phyloP scores from a whole-genome alignment of 176 grass and related monocot genomes.

The Carex myosuroides region DNA sequence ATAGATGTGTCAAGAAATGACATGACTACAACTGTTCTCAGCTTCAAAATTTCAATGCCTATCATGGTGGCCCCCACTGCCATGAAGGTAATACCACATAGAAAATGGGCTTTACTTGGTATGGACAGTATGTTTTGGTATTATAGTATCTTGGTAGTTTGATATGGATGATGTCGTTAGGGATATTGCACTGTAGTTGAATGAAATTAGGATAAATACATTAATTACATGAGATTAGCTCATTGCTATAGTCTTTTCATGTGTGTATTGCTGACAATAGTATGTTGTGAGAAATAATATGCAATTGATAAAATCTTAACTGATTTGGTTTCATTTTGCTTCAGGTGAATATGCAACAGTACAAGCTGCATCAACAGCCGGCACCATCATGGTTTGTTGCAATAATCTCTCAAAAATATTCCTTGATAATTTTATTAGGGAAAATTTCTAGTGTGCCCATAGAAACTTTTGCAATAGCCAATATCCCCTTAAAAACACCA shows the following conservation, averaged over 20 bases:
- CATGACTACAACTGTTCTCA: slow-evolving; percentile 70
- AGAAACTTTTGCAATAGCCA: no score
- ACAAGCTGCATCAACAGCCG: slow-evolving; percentile 61
- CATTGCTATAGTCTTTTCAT: neutral
- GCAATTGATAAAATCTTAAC: neutral
- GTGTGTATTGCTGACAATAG: neutral
- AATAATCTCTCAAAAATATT: neutral
- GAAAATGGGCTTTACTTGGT: neutral
- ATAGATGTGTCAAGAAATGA: slow-evolving; percentile 91
- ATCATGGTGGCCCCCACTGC: slow-evolving; percentile 91
- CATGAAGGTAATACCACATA: neutral
- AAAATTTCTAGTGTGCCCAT: no score
- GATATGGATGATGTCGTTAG: neutral
- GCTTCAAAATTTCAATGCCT: slow-evolving; percentile 96
- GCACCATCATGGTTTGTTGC: slow-evolving; percentile 76
- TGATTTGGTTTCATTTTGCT: slow-evolving; percentile 8
- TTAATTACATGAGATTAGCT: neutral
- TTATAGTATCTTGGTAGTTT: neutral
- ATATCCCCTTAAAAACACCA: no score
- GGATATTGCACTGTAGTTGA: neutral
- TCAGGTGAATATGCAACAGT: slow-evolving; percentile 86
- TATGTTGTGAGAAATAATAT: neutral
- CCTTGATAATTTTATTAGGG: neutral
- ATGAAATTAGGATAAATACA: neutral
- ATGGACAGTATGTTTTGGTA: neutral